Conservation (phyloP, 1,284 basidiomycete genomes). For the Tylopilus orsonianus region DNA sequence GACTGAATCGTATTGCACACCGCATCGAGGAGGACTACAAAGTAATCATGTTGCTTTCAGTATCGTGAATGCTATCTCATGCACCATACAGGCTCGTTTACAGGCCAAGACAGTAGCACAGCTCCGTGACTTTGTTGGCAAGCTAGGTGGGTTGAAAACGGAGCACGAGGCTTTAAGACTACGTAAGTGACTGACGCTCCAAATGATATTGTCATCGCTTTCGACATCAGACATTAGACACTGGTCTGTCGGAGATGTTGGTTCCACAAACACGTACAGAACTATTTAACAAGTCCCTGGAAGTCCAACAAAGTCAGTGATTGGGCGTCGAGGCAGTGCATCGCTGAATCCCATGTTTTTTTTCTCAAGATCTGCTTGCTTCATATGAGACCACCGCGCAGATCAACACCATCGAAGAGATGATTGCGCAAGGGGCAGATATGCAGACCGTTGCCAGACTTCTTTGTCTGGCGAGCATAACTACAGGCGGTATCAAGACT, state of each 20-base stretch:
- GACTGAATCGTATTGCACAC: constrained; percentile 80
- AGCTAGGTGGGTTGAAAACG: constrained; percentile 86
- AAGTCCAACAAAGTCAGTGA: constrained; percentile 90
- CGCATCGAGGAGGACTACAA: constrained; percentile 92
- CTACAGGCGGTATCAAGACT: constrained; percentile 82
- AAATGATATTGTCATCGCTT: constrained; percentile 4
- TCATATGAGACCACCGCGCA: constrained; percentile 82
- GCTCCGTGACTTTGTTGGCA: constrained; percentile 93
- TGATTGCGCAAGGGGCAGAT: constrained; percentile 83
- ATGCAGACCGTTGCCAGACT: constrained; percentile 78
- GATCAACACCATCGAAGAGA: constrained; percentile 79
- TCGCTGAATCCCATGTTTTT: constrained; percentile 12
- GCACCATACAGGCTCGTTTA: constrained; percentile 54
- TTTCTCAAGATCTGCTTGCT: constrained; percentile 76
- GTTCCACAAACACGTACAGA: constrained; percentile 85
- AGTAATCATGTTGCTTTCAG: constrained; percentile 38
- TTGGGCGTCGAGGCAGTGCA: not conserved
- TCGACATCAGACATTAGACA: constrained; percentile 58
- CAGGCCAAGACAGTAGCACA: constrained; percentile 91
- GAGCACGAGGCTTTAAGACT: constrained; percentile 89
- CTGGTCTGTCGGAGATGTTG: constrained; percentile 89
- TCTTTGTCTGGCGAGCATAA: constrained; percentile 84
- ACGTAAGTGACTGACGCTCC: constrained; percentile 53
- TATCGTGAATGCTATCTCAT: constrained; percentile 22
- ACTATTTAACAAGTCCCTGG: constrained; percentile 87